Conservation (phyloP, 208 protist species). For the Crithidia bombi region DNA sequence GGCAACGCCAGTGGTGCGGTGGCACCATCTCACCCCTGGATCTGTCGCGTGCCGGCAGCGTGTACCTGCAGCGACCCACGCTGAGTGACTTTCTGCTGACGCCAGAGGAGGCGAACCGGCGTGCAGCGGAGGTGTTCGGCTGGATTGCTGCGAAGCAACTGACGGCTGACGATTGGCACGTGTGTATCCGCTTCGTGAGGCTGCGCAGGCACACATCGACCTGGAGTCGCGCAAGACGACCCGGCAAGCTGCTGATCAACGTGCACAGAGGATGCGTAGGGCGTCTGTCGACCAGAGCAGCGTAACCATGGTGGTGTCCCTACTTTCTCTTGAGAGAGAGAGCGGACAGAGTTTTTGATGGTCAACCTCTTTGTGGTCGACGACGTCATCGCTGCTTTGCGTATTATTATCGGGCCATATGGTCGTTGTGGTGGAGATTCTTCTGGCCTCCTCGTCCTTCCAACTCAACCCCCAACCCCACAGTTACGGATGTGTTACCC, state of each 20-base stretch:
- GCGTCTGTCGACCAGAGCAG: too few relatives aligned
- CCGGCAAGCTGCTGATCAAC: conserved; percentile 64
- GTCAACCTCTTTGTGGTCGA: too few relatives aligned
- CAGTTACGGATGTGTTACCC: too few relatives aligned
- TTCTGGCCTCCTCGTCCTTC: too few relatives aligned
- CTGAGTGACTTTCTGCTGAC: conserved; percentile 64
- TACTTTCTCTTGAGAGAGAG: too few relatives aligned
- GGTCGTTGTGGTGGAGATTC: too few relatives aligned
- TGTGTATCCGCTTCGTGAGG: conserved; percentile 53
- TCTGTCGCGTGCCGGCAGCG: conserved; percentile 57
- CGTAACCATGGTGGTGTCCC: too few relatives aligned
- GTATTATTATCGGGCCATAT: too few relatives aligned
- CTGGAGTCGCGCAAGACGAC: conserved; percentile 56
- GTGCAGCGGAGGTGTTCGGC: conserved; percentile 60
- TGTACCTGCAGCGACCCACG: conserved; percentile 80
- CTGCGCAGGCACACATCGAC: conserved; percentile 52
- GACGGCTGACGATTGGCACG: conserved; percentile 46
- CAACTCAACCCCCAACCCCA: too few relatives aligned
- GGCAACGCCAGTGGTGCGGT: conserved; percentile 92
- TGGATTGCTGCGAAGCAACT: conserved; percentile 65
- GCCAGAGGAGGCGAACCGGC: conserved; percentile 44
- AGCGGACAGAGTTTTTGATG: too few relatives aligned
- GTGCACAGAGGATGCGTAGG: conserved; percentile 12
- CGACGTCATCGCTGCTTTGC: too few relatives aligned
- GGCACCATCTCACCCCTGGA: conserved; percentile 61